phyloP scores from a whole-genome alignment of 352 stramenopile genomes.

The Pythium vanterpoolii region DNA sequence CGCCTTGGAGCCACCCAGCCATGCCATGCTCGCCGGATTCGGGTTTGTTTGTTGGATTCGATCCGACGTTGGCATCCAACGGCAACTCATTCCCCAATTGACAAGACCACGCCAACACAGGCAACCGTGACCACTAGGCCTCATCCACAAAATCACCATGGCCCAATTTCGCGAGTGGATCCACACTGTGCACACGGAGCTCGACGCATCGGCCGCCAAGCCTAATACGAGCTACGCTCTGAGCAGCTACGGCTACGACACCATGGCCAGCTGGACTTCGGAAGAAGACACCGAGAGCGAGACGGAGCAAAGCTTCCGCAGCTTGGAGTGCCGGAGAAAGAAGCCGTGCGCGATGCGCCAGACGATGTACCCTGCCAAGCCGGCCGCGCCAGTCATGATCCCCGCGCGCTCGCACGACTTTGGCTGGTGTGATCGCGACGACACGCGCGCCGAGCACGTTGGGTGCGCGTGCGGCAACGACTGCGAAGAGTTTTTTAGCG shows the following conservation, averaged over 20 bases:
- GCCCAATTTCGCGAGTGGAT: conserved; percentile 18
- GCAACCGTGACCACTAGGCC: no score
- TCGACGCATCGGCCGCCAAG: not conserved
- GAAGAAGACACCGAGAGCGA: conserved; percentile 71
- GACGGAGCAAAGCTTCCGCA: conserved; percentile 49
- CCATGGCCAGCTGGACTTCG: conserved; percentile 37
- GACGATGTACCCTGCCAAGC: conserved; percentile 12
- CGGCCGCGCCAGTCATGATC: conserved; percentile 28
- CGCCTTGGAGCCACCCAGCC: conserved; percentile 5
- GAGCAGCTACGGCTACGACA: conserved; percentile 16
- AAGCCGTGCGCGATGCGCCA: conserved; percentile 35
- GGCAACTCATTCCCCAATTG: conserved; percentile 29
- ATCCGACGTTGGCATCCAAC: conserved; percentile 3
- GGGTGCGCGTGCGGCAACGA: conserved; percentile 44
- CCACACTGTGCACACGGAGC: conserved; percentile 6
- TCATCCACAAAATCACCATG: conserved; percentile 5
- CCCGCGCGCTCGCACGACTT: conserved; percentile 38
- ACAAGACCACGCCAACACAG: conserved; percentile 14
- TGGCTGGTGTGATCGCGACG: conserved; percentile 40
- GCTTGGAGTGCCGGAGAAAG: conserved; percentile 46
- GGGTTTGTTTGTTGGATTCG: conserved; percentile 11
- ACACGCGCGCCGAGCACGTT: conserved; percentile 27
- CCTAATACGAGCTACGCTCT: not conserved
- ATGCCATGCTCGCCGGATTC: not conserved
- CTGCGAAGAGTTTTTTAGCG: conserved; percentile 31